Evolutionary conservation across 1,284 basidiomycete species (phyloP), one percentile per base, ranked within the genome.

Genomic region (Thecaphora thlaspeos): DNA sequence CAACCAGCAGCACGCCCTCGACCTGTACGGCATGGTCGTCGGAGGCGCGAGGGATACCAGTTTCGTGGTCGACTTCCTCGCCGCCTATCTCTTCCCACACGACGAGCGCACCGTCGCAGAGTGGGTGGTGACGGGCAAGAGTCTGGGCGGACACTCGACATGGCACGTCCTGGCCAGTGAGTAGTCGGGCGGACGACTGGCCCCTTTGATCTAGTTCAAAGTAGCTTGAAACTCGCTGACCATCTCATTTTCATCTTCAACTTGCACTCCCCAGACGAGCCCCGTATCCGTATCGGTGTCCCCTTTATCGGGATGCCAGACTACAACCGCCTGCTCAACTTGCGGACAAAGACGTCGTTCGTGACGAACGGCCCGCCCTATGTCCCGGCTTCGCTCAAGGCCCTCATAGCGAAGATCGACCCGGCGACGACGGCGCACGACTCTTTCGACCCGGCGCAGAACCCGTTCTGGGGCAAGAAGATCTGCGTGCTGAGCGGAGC

Each of bases 61-160:
- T 0, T 86, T 88, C 78, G 76, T 94, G 52, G 87, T 92, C 58
- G 88, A 91, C 74, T 88, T 90, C 71, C 81, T 94, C 2, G 84
- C 87, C 0, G 75, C 86, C 1, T 89, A 87, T 76, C 79, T 94
- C 21, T 94, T 88, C 73, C 90, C 90, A 0, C 71, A 80, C 19
- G 85, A 81, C 14, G 86, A 91, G 62, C 81, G 85, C 12, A 76
- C 69, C 5, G 83, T 94, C 38, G 81, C 80, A 3, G 82, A 85
- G 55, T 93, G 86, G 85, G 84, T 85, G 32, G 74, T 79, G 15
- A 82, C 83, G 1, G 89, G 89, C 0, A 82, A 87, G 61, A 88
- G 86, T 60, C 82, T 91, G 0, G 89, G 89, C 0, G 89, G 88
- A 0, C 89, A 91, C 70, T 82, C 87, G 0, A 81, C 86, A 0